Base-by-base conservation (phyloP, 306 rosid species). In the Ormosia semicastrata region DNA sequence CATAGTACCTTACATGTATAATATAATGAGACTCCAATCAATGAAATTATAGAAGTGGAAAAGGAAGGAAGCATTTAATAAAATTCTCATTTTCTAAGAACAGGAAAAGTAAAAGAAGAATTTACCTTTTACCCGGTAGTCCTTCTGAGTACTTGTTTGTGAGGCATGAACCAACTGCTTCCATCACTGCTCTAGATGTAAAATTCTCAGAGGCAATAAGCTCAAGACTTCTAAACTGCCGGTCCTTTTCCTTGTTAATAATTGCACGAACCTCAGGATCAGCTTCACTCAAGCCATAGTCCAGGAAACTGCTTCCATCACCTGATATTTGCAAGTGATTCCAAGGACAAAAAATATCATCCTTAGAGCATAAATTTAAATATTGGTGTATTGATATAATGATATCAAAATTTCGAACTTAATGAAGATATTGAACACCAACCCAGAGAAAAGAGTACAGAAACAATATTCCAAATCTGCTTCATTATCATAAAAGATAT, bases 161-260 rank as follows among this genome's bases (percentile, higher is more conserved):
- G 59, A 95, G 94, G 83, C 98, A 93, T 37, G 99, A 95, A 43
- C 99, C 99, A 46, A 95, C 97, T 58, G 99, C 95, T 90, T 95
- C 98, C 99, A 95, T 95, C 68, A 95, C 99, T 44, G 99, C 99
- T 62, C 94, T 89, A 29, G 94, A 93, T 6, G 98, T 93, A 77
- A 88, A 95, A 85, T 95, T 95, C 85, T 95, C 99, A 0, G 99
- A 95, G 75, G 99, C 98, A 90, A 95, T 95, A 79, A 95, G 99
- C 87, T 95, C 99, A 41, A 95, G 94, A 82, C 98, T 95, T 79
- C 75, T 95, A 80, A 89, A 92, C 75, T 95, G 99, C 5, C 99
- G 81, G 8, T 86, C 83, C 86, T 95, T 95, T 81, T 95, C 99
- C 85, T 88, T 91, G 58, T 73, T 52, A 39, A 95, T 86, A 80